phyloP scores from a whole-genome alignment of 106 monocot species.

The Acorus gramineus region DNA sequence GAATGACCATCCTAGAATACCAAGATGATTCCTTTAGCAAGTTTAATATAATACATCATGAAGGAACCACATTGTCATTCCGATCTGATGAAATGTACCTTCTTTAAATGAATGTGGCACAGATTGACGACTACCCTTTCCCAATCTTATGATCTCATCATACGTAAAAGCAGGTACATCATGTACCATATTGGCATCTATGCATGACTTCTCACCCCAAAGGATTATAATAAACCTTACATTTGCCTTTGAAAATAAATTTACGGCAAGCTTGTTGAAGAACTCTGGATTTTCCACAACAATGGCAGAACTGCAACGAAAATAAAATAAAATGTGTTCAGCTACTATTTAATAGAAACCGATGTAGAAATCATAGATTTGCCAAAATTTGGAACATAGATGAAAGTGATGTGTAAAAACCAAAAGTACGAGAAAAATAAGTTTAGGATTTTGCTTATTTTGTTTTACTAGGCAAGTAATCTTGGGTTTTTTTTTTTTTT shows the following conservation, averaged over 20 bases:
- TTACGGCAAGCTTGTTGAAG: constrained; percentile 49
- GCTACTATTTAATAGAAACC: not conserved
- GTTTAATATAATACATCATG: too few species aligned
- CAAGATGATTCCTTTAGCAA: too few species aligned
- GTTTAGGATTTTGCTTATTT: not conserved
- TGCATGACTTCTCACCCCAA: constrained; percentile 65
- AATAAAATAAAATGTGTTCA: not conserved
- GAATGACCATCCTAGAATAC: too few species aligned
- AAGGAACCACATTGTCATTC: too few species aligned
- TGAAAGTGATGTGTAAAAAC: not conserved
- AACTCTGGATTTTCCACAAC: constrained; percentile 72
- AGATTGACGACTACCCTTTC: constrained; percentile 31
- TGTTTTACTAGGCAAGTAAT: too few species aligned
- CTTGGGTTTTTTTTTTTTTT: too few species aligned
- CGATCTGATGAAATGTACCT: too few species aligned
- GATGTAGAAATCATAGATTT: not conserved
- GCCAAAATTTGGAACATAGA: not conserved
- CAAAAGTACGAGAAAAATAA: not conserved
- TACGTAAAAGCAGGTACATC: constrained; percentile 49
- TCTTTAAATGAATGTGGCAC: not conserved
- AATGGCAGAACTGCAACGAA: constrained; percentile 52
- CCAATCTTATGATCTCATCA: constrained; percentile 54
- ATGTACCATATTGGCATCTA: constrained; percentile 16
- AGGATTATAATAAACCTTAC: constrained; percentile 68
- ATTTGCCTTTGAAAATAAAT: constrained; percentile 27